These are phyloP conservation scores for Chaetomium olivaceum DNA, from an alignment of 2,329 filamentous ascomycete species.

Conservation along the genomic window DNA sequence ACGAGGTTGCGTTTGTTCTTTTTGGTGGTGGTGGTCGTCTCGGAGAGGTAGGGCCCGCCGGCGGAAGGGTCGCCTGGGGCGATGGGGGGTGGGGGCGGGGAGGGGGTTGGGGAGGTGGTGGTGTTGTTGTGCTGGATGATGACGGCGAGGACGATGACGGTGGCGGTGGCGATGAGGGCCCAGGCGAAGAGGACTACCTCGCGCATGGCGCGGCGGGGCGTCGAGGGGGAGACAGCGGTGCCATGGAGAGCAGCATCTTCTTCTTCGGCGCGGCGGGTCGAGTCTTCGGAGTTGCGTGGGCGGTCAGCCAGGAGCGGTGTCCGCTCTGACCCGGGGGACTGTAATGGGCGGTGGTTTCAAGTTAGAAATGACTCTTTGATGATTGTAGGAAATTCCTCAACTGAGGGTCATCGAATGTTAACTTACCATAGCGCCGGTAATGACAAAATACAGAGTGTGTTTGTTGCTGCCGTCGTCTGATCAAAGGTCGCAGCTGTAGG, in stretches of 20 bases:
- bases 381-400: neutral
- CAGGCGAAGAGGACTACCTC: slow-evolving; percentile 78
- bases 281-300: slow-evolving; percentile 37
- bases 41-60: slow-evolving; percentile 36
- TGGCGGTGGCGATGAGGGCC: slow-evolving; percentile 77
- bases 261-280: slow-evolving; percentile 37
- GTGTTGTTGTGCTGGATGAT: slow-evolving; percentile 69
- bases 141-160: slow-evolving; percentile 79
- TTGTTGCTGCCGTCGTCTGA: neutral
- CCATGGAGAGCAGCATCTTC: slow-evolving; percentile 39
- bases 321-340: slow-evolving; percentile 43
- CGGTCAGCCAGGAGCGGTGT: slow-evolving; percentile 45
- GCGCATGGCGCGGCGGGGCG: slow-evolving; percentile 47
- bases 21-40: neutral
- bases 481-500: neutral
- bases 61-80: slow-evolving; percentile 32
- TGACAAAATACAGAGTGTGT: too few species aligned
- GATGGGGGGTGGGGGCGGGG: slow-evolving; percentile 37
- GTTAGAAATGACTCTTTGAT: neutral
- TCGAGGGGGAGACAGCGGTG: slow-evolving; percentile 14
- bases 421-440: slow-evolving; percentile 23
- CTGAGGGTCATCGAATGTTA: neutral
- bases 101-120: slow-evolving; percentile 46
- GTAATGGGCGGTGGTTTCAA: neutral
- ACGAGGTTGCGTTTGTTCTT: slow-evolving; percentile 72